phyloP scores from a whole-genome alignment of 78 protist species.

The Polysphondylium violaceum region DNA sequence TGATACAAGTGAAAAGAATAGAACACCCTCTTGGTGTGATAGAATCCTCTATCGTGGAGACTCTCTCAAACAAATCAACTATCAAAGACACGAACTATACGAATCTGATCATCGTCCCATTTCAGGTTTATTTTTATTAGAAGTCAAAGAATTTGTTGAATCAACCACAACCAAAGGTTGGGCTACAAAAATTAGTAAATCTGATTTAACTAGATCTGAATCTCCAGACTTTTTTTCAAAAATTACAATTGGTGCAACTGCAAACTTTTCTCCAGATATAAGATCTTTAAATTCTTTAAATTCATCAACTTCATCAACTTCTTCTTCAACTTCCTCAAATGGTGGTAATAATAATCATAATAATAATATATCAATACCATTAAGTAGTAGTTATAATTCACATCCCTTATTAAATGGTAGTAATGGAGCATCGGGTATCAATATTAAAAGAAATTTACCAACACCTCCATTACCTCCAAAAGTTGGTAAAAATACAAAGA shows the following conservation, averaged over 20 bases:
- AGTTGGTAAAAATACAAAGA: background rate
- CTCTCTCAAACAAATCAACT: constrained; percentile 27
- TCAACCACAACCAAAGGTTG: constrained; percentile 11
- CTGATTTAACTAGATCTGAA: background rate
- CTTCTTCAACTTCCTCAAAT: background rate
- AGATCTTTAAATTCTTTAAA: background rate
- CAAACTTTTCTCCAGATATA: constrained; percentile 2
- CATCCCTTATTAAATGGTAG: background rate
- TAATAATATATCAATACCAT: background rate
- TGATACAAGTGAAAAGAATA: constrained; percentile 88
- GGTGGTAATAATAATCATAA: too few relatives aligned
- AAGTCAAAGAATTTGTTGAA: constrained; percentile 17
- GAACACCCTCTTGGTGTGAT: constrained; percentile 91
- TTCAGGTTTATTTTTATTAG: constrained; percentile 40
- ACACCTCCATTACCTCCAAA: constrained; percentile 67
- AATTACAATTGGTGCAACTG: background rate
- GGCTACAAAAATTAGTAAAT: background rate
- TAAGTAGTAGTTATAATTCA: background rate
- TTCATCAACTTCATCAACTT: constrained; percentile 19
- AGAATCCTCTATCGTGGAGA: constrained; percentile 79
- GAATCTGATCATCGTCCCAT: constrained; percentile 71
- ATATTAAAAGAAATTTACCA: constrained; percentile 23
- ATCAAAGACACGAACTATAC: constrained; percentile 44
- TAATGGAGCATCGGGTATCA: background rate
- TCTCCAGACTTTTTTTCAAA: background rate